A percentile compares a stretch with the other conserved stretches of the same genome.
Evolutionary conservation across 2,329 filamentous ascomycete genomes (phyloP).

Genomic region (Claviceps digitariae): DNA sequence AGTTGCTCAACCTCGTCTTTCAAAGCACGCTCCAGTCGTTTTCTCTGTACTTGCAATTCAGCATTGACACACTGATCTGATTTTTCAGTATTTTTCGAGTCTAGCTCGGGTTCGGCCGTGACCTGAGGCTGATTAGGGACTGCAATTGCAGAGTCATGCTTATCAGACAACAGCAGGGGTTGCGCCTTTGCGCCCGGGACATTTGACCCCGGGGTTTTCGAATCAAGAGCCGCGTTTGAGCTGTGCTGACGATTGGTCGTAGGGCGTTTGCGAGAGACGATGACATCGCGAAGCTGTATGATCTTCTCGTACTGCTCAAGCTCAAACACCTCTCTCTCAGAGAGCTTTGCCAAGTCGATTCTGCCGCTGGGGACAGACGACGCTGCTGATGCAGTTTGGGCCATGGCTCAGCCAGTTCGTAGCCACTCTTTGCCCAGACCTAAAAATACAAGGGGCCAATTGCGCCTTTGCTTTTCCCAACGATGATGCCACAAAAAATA

Average conservation of each 20-base stretch:
- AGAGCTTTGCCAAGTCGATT: conserved; percentile 9
- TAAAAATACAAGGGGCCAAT: not conserved
- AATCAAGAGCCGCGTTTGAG: conserved; percentile 15
- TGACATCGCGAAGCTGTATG: conserved; percentile 63
- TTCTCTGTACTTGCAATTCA: conserved; percentile 66
- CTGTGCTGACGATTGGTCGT: conserved; percentile 42
- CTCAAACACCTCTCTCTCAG: conserved; percentile 40
- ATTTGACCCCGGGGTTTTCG: not conserved
- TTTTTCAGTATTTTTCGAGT: conserved; percentile 75
- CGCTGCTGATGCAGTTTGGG: conserved; percentile 2
- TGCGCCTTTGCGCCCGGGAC: not conserved
- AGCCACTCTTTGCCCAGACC: not conserved
- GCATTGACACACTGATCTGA: conserved; percentile 73
- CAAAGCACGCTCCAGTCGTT: conserved; percentile 64
- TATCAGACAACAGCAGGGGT: not conserved
- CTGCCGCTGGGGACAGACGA: not conserved
- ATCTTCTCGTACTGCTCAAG: conserved; percentile 66
- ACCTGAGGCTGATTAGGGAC: conserved; percentile 21
- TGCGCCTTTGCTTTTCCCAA: not conserved
- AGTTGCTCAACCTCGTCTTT: conserved; percentile 63
- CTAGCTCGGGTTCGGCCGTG: conserved; percentile 51
- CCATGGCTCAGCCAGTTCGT: not conserved
- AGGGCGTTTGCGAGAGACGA: conserved; percentile 64
- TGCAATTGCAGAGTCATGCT: not conserved
- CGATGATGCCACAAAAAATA: not conserved